Evolutionary conservation across 129 eudicot genomes (phyloP).

Genomic region (Centaurea solstitialis): DNA sequence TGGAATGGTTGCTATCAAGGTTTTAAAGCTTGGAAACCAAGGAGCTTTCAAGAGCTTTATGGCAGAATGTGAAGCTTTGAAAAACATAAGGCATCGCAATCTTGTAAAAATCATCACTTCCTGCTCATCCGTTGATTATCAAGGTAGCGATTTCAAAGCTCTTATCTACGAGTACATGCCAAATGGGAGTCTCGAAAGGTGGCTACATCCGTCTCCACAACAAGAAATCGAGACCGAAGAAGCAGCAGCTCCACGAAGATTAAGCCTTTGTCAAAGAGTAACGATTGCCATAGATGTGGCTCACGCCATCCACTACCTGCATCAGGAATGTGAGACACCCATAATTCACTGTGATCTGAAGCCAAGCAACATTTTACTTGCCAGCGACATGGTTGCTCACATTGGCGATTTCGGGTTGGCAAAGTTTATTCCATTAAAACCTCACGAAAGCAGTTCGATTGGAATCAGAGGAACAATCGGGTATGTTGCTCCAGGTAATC

Average conservation of each 20-base stretch:
- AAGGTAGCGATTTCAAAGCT: constrained; percentile 30
- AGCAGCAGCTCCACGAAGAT: background rate
- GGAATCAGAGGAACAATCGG: constrained; percentile 38
- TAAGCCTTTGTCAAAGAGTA: background rate
- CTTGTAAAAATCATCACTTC: constrained; percentile 24
- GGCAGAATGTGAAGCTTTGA: constrained; percentile 33
- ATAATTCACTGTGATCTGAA: constrained; percentile 44
- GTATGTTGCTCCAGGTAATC: constrained; percentile 42
- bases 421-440: constrained; percentile 8
- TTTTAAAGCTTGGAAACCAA: constrained; percentile 15
- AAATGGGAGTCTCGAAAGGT: constrained; percentile 8
- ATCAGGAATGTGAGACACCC: constrained; percentile 18
- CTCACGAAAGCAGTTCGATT: constrained; percentile 8
- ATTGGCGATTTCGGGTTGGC: constrained; percentile 39
- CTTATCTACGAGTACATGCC: constrained; percentile 21
- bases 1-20: constrained; percentile 22
- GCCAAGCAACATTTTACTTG: constrained; percentile 39
- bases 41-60: constrained; percentile 29
- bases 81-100: constrained; percentile 27
- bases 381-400: constrained; percentile 35
- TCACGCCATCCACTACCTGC: constrained; percentile 35
- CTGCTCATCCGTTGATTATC: constrained; percentile 25
- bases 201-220: background rate
- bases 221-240: background rate
- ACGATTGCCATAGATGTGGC: constrained; percentile 33